phyloP scores from a whole-genome alignment of 495 filamentous ascomycete genomes.

The Trichoderma reesei region DNA sequence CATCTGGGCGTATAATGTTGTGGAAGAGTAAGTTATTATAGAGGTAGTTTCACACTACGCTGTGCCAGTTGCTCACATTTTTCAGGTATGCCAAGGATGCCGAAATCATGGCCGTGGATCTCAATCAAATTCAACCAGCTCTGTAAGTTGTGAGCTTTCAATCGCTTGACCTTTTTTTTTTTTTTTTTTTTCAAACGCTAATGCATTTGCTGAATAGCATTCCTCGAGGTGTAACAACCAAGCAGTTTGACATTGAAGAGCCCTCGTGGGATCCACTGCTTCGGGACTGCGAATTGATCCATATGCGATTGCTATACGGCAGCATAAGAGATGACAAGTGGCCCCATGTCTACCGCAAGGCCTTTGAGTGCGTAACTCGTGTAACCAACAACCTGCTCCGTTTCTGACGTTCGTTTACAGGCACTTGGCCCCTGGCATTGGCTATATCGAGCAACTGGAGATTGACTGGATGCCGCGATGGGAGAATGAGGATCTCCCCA shows the following conservation, averaged over 20 bases:
- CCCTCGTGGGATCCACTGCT: constrained; percentile 63
- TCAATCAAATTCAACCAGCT: constrained; percentile 71
- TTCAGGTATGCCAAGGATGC: constrained; percentile 17
- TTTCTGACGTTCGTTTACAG: constrained; percentile 22
- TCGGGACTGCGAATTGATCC: constrained; percentile 77
- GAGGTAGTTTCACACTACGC: not conserved
- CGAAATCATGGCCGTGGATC: constrained; percentile 61
- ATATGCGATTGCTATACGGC: constrained; percentile 71
- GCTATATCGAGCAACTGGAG: constrained; percentile 85
- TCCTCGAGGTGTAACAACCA: constrained; percentile 59
- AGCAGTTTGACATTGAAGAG: constrained; percentile 68
- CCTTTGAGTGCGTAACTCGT: constrained; percentile 46
- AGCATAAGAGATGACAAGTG: constrained; percentile 61
- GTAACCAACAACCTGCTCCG: constrained; percentile 12
- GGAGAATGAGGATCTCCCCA: constrained; percentile 51
- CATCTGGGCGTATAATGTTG: constrained; percentile 86
- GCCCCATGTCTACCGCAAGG: constrained; percentile 60
- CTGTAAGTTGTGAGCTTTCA: constrained; percentile 35
- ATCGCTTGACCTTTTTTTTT: not conserved
- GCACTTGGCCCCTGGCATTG: constrained; percentile 67
- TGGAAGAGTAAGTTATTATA: constrained; percentile 45
- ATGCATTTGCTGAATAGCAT: constrained; percentile 38
- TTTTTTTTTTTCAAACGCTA: not conserved
- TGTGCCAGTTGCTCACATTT: not conserved
- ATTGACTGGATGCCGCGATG: constrained; percentile 75